Evolutionary conservation across 192 early-diverging fungal species (phyloP).

Genomic region (Lunasporangiospora selenospora): DNA sequence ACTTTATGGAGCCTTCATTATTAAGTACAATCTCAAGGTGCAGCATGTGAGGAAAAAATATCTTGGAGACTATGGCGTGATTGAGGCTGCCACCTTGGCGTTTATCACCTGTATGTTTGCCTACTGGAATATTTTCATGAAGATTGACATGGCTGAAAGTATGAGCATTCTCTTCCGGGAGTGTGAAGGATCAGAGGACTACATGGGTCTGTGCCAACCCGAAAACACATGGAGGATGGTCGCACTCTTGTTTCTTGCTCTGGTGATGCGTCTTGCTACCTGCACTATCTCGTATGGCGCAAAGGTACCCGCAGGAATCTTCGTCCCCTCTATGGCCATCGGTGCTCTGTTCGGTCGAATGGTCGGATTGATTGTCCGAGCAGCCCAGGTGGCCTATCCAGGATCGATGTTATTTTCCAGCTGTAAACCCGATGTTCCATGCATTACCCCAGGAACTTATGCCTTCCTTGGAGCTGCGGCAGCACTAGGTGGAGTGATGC

Average conservation of each 20-base stretch:
- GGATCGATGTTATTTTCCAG: slow-evolving; percentile 71
- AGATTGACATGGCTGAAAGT: slow-evolving; percentile 88
- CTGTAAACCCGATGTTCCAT: slow-evolving; percentile 80
- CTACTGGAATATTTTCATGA: slow-evolving; percentile 75
- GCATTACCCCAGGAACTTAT: slow-evolving; percentile 95
- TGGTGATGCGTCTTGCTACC: slow-evolving; percentile 24
- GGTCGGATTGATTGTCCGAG: slow-evolving; percentile 83
- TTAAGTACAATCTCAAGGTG: slow-evolving; percentile 73
- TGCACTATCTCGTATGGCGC: slow-evolving; percentile 45
- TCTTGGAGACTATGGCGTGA: slow-evolving; percentile 68
- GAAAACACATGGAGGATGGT: slow-evolving; percentile 46
- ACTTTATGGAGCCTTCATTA: slow-evolving; percentile 80
- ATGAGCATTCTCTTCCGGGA: slow-evolving; percentile 78
- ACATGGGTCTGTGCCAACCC: slow-evolving; percentile 68
- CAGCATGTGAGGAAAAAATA: slow-evolving; percentile 74
- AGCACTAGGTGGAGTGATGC: slow-evolving; percentile 64
- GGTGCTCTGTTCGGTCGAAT: slow-evolving; percentile 93
- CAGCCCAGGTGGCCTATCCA: slow-evolving; percentile 68
- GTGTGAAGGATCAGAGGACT: slow-evolving; percentile 67
- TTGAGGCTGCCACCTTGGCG: slow-evolving; percentile 69
- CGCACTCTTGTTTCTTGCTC: slow-evolving; percentile 25
- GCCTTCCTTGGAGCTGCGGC: slow-evolving; percentile 95
- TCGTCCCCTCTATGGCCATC: slow-evolving; percentile 95
- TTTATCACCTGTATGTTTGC: slow-evolving; percentile 70
- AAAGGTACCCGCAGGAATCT: slow-evolving; percentile 87